These are phyloP conservation scores for Trametes cubensis DNA, from an alignment of 768 basidiomycete species.

Conservation along the genomic window DNA sequence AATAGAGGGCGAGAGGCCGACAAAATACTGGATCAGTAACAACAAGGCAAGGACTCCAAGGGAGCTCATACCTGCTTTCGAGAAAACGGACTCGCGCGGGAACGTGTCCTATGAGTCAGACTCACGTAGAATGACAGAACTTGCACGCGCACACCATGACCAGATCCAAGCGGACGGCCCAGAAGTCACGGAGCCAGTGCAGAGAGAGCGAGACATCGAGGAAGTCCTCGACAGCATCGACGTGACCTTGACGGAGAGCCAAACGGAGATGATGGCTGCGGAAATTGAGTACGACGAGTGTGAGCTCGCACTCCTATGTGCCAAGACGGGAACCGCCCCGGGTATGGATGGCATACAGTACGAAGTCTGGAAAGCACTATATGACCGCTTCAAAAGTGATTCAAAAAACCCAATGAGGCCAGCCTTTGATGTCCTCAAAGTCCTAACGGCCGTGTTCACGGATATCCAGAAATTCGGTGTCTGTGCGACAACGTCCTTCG, in stretches of 20 bases:
- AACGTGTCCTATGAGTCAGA: neutral
- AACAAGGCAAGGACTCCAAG: neutral
- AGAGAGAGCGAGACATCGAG: neutral
- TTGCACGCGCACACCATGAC: neutral
- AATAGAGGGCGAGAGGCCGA: neutral
- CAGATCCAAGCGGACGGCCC: neutral
- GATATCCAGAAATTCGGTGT: constrained; percentile 6
- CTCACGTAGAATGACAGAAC: neutral
- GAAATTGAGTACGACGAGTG: neutral
- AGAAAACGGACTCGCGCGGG: neutral
- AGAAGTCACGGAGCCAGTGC: too few relatives aligned
- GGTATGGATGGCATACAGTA: constrained; percentile 2
- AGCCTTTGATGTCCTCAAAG: neutral
- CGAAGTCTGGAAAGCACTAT: constrained; percentile 1
- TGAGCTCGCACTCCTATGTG: neutral
- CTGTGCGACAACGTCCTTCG: constrained; percentile 23
- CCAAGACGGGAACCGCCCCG: constrained; percentile 6
- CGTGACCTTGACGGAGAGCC: neutral
- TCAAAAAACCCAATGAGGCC: neutral
- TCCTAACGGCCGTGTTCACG: neutral
- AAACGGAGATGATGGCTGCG: neutral
- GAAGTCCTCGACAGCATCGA: neutral
- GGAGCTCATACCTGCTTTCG: constrained; percentile 4
- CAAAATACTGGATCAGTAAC: constrained; percentile 1
- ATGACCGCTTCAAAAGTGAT: neutral